Evolutionary conservation across 1,139 yeast genomes (phyloP).

Genomic region (Martiniozyma asiatica): DNA sequence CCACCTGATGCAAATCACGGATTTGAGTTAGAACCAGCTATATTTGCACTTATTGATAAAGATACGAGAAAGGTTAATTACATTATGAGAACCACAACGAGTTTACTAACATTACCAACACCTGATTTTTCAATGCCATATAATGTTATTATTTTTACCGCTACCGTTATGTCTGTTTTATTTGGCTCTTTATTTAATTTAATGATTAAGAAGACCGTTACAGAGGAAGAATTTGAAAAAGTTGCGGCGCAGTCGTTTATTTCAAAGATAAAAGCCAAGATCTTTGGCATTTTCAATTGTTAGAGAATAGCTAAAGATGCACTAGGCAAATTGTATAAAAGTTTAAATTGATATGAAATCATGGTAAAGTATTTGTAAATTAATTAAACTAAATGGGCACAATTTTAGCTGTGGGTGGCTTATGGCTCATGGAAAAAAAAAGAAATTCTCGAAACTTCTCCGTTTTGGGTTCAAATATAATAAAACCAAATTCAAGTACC

Average conservation of each 20-base stretch:
- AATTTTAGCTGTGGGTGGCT: too few species aligned
- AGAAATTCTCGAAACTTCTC: too few species aligned
- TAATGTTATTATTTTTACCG: constrained; percentile 87
- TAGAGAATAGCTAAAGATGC: too few species aligned
- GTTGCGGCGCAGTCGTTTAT: constrained; percentile 8
- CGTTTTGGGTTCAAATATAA: too few species aligned
- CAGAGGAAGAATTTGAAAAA: constrained; percentile 62
- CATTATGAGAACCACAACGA: constrained; percentile 69
- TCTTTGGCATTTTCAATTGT: constrained; percentile 4
- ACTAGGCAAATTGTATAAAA: too few species aligned
- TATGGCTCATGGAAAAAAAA: too few species aligned
- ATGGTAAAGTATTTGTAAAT: too few species aligned
- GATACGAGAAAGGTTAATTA: constrained; percentile 29
- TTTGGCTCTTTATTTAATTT: constrained; percentile 83
- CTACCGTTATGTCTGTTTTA: constrained; percentile 85
- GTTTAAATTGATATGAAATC: too few species aligned
- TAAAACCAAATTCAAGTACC: too few species aligned
- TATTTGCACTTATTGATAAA: constrained; percentile 38
- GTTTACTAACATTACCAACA: constrained; percentile 78
- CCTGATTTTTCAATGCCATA: constrained; percentile 99
- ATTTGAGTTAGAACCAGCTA: constrained; percentile 86
- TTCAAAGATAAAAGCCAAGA: constrained; percentile 7
- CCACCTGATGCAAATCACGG: constrained; percentile 99
- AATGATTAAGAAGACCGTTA: constrained; percentile 60
- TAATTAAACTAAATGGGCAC: too few species aligned